Conservation (phyloP, 257 asterid species). For the Nicotiana obtusifolia region DNA sequence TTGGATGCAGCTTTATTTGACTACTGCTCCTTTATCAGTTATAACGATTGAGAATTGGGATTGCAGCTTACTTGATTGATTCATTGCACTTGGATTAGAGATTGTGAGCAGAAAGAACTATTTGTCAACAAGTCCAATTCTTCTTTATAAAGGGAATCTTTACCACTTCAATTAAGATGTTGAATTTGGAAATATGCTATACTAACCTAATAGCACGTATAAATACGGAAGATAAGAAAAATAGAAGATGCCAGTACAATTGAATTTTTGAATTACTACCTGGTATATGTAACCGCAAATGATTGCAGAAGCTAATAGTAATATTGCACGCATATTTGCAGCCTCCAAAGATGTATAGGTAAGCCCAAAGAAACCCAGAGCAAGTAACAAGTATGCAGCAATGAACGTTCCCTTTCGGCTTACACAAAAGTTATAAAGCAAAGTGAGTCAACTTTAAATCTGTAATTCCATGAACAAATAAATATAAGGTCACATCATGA, state of each 20-base stretch:
- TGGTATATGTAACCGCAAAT: slow-evolving; percentile 83
- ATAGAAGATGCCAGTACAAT: background rate
- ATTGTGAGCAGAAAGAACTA: background rate
- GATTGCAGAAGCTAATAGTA: slow-evolving; percentile 54
- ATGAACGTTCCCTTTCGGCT: slow-evolving; percentile 72
- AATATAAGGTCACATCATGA: background rate
- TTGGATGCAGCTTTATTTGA: background rate
- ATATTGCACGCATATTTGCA: slow-evolving; percentile 43
- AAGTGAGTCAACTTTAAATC: background rate
- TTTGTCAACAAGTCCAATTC: background rate
- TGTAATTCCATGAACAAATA: background rate
- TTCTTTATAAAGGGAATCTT: background rate
- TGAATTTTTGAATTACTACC: slow-evolving; percentile 41
- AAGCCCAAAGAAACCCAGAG: slow-evolving; percentile 68
- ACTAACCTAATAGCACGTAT: background rate
- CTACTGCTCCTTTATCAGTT: background rate
- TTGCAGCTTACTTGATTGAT: background rate
- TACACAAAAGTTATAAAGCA: slow-evolving; percentile 21
- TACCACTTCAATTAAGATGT: background rate
- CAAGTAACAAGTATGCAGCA: slow-evolving; percentile 59
- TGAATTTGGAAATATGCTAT: background rate
- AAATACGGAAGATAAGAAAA: background rate
- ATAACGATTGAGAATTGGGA: background rate
- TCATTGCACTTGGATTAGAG: background rate
- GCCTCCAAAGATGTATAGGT: slow-evolving; percentile 58